phyloP scores from a whole-genome alignment of 164 flowering plant species.

The Magnolia officinalis region DNA sequence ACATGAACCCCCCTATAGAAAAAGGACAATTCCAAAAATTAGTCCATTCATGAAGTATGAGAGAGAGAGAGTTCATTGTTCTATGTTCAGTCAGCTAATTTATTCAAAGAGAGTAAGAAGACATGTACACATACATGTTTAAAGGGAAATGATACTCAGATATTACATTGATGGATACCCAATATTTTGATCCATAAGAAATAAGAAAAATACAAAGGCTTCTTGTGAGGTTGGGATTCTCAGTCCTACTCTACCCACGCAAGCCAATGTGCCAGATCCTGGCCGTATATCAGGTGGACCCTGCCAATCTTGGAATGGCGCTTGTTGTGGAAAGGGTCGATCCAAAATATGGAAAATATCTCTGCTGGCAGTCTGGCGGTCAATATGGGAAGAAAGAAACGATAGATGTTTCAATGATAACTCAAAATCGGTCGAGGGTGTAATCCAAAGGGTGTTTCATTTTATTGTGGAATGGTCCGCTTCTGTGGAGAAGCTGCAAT shows the following conservation, averaged over 20 bases:
- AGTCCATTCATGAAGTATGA: background rate
- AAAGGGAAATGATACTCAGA: background rate
- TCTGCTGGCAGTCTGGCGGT: too few species aligned
- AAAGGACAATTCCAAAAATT: background rate
- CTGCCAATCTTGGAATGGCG: too few species aligned
- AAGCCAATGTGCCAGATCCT: background rate
- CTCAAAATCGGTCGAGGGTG: too few species aligned
- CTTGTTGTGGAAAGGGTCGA: too few species aligned
- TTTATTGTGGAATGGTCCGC: too few species aligned
- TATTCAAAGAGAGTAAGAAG: background rate
- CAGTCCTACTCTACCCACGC: background rate
- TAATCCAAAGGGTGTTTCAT: too few species aligned
- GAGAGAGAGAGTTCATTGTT: background rate
- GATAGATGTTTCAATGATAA: too few species aligned
- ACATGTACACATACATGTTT: background rate
- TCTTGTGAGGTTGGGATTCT: background rate
- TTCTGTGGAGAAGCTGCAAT: too few species aligned
- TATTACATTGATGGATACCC: background rate
- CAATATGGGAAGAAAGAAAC: too few species aligned
- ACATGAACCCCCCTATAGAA: slow-evolving; percentile 77
- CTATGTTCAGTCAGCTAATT: background rate
- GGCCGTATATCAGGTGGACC: background rate
- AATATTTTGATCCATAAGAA: background rate
- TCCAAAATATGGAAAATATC: too few species aligned
- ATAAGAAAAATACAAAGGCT: background rate